Base-by-base conservation (phyloP, 2,329 filamentous ascomycete genomes). In the Acrocalymma vagum region DNA sequence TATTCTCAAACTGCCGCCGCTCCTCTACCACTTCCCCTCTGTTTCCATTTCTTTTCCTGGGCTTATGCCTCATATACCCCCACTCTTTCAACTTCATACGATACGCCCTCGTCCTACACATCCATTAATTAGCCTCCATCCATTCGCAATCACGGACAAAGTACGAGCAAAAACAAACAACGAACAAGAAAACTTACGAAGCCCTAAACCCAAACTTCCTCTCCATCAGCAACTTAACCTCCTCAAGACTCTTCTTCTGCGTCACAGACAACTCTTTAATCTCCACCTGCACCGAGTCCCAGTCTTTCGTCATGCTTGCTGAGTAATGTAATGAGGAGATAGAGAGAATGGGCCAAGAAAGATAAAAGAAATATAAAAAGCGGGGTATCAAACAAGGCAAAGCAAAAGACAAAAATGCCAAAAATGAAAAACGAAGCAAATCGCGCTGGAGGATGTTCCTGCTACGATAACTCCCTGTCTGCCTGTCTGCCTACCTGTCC, bases 81-180 rank as follows among this genome's bases (percentile, higher is more conserved):
- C 65, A 69, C 39, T 69, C 65, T 43, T 65, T 67, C 25, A 69
- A 27, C 37, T 67, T 69, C 60, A 67, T 65, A 10, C 65, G 58
- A 49, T 68, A 69, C 9, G 66, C 63, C 34, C 66, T 48, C 6
- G 63, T 69, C 2, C 65, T 68, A 20, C n/a, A 11, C 3, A 20
- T 15, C 7, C 10, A 15, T 45, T 26, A n/a, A n/a, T n/a, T n/a
- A n/a, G n/a, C n/a, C n/a, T n/a, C n/a, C n/a, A n/a, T n/a, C n/a
- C n/a, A n/a, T n/a, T n/a, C n/a, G n/a, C n/a, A n/a, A n/a, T n/a
- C n/a, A n/a, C n/a, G n/a, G n/a, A n/a, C n/a, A n/a, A 1, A 16
- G 7, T 6, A 16, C 55, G 9, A 55, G 47, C 9, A 24, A 17
- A 6, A 21, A n/a, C 22, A 27, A 11, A 11, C 18, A 13, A 6